Conservation (phyloP, 345 rosid species). For the Atalantia buxifolia region DNA sequence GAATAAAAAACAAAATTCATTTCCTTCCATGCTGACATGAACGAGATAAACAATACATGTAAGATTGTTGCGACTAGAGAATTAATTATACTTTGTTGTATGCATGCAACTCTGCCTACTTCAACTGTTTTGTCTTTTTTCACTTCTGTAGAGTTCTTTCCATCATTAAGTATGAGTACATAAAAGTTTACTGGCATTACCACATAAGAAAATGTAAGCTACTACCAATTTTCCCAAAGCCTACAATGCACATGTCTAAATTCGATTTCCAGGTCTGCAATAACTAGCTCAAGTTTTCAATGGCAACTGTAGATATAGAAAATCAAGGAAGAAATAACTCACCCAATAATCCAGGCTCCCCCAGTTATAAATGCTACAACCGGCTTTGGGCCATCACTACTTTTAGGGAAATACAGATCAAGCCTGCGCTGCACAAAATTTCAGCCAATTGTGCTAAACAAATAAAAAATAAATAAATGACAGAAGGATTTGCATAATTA, state of each 20-base stretch:
- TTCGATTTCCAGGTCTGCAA: background rate
- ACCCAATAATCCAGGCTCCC: slow-evolving; percentile 99
- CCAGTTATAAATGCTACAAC: slow-evolving; percentile 94
- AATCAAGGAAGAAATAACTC: slow-evolving; percentile 24
- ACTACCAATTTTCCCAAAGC: background rate
- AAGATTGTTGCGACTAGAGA: background rate
- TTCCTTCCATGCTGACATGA: background rate
- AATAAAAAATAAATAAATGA: background rate
- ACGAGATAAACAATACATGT: background rate
- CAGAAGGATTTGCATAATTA: background rate
- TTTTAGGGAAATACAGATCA: slow-evolving; percentile 86
- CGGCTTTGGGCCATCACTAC: slow-evolving; percentile 67
- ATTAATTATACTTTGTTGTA: background rate
- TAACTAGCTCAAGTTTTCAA: background rate
- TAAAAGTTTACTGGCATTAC: background rate
- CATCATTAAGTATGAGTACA: background rate
- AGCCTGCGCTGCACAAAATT: slow-evolving; percentile 48
- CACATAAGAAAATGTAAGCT: background rate
- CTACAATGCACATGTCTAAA: background rate
- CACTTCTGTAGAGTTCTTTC: background rate
- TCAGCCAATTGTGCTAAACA: slow-evolving; percentile 6
- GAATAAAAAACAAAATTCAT: background rate
- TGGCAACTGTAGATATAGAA: background rate
- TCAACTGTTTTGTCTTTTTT: background rate
- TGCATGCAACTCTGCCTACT: background rate